Evolutionary conservation across 768 basidiomycete species (phyloP), one percentile per base, ranked within the genome.

Genomic region (Dioszegia aurantiaca): DNA sequence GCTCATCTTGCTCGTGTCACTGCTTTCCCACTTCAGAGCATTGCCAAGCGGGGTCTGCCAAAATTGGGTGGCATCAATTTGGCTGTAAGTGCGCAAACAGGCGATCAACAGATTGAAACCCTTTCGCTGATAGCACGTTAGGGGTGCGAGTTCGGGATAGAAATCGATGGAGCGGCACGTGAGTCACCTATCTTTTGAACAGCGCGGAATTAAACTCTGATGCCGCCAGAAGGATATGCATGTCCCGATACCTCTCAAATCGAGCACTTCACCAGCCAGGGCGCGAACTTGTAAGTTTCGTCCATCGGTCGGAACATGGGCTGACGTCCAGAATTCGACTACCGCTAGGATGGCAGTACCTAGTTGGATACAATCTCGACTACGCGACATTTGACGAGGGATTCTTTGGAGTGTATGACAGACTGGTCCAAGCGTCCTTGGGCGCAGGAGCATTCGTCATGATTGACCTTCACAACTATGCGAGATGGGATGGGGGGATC

Each of bases 401-500:
- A 10, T 82, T 81, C 74, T 80, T 83, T 67, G 68, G 75, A 0
- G 62, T 67, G 12, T 83, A 83, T 67, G 81, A 84, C 61, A 68
- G 66, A 16, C 80, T 81, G 24, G 83, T 84, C 11, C 80, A 82
- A 62, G 77, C 80, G 24, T 80, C 79, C 27, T 73, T 83, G 41
- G 70, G 68, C n/a, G 76, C 81, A 0, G 83, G 83, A 0, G 78
- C 79, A 26, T 80, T 80, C 61, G 82, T 80, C 49, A 83, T 84
- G 60, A 69, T 84, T 36, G 83, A 83, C 67, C 60, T 84, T 10
- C 83, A 84, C 75, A 84, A 84, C 77, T 84, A 84, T 62, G 84
- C 82, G 10, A 79, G 83, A 43, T 83, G 82, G 81, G 83, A 84
- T 60, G 81, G 81, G 0, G 70, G 69, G 79, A 82, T 86, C 33